These are phyloP conservation scores for Aspergillus neotritici DNA, from an alignment of 2,329 filamentous ascomycete species.

Conservation along the genomic window DNA sequence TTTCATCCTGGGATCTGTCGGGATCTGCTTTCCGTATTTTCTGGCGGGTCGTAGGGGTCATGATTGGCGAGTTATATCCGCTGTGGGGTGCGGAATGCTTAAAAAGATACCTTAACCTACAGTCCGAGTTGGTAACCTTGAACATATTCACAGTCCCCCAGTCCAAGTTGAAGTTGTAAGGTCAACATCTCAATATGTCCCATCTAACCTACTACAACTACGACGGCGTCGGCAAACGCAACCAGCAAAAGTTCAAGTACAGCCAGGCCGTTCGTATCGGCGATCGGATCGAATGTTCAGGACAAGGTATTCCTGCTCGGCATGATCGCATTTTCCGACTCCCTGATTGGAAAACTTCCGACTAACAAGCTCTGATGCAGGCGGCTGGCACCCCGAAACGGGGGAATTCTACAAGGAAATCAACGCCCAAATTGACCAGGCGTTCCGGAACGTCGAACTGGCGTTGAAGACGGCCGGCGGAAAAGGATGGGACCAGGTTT, in stretches of 20 bases:
- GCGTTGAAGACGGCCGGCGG: conserved; percentile 50
- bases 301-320: conserved; percentile 17
- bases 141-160: too few relatives aligned
- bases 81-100: too few relatives aligned
- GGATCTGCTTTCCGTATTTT: too few relatives aligned
- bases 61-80: too few relatives aligned
- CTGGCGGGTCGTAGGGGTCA: too few relatives aligned
- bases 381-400: conserved; percentile 30
- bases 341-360: not conserved
- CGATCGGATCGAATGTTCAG: conserved; percentile 41
- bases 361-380: conserved; percentile 13
- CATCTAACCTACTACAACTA: conserved; percentile 39
- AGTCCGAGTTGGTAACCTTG: too few relatives aligned
- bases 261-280: conserved; percentile 48
- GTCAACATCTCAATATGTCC: conserved; percentile 24
- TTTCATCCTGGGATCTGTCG: too few relatives aligned
- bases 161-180: too few relatives aligned
- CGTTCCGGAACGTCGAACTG: conserved; percentile 54
- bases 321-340: not conserved
- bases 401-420: conserved; percentile 30
- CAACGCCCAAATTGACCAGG: conserved; percentile 46
- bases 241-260: conserved; percentile 34
- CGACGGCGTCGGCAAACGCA: conserved; percentile 33
- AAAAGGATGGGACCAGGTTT: conserved; percentile 46
- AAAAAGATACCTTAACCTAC: too few relatives aligned